phyloP scores from a whole-genome alignment of 2,329 filamentous ascomycete genomes.

The Sporothrix pseudoabietina region DNA sequence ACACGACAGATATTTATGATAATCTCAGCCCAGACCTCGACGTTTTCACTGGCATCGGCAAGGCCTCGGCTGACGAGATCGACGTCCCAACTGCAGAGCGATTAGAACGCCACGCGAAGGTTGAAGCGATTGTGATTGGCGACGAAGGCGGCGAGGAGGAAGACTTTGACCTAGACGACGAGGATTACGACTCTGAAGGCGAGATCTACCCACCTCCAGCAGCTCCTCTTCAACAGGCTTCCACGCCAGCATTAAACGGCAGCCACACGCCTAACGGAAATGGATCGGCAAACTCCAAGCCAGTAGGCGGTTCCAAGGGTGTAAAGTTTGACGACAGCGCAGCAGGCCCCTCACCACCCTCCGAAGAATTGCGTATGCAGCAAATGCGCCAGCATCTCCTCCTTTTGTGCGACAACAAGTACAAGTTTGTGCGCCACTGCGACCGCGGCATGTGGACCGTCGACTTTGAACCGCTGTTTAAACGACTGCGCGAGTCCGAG shows the following conservation, averaged over 20 bases:
- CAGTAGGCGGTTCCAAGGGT: constrained; percentile 35
- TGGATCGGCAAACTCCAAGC: constrained; percentile 27
- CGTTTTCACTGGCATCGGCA: constrained; percentile 60
- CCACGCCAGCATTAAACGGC: neutral
- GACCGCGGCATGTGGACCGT: constrained; percentile 79
- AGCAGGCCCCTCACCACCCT: constrained; percentile 16
- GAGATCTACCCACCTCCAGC: constrained; percentile 23
- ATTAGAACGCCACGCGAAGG: constrained; percentile 42
- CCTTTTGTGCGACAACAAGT: constrained; percentile 68
- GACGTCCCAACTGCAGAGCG: constrained; percentile 53
- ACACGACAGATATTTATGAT: constrained; percentile 59
- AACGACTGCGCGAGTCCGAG: constrained; percentile 72
- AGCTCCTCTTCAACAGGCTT: constrained; percentile 9
- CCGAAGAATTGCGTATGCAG: constrained; percentile 52
- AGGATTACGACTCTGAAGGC: constrained; percentile 40
- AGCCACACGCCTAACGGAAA: constrained; percentile 31
- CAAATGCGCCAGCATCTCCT: constrained; percentile 73
- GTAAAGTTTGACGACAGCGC: constrained; percentile 56
- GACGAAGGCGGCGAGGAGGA: constrained; percentile 44
- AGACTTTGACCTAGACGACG: constrained; percentile 37
- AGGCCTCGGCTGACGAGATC: constrained; percentile 51
- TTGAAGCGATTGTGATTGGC: constrained; percentile 35
- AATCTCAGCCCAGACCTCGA: constrained; percentile 56
- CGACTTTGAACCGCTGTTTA: constrained; percentile 74
- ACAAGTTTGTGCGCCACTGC: constrained; percentile 68